Conservation (phyloP, 495 filamentous ascomycete genomes). For the Xylaria flabelliformis region DNA sequence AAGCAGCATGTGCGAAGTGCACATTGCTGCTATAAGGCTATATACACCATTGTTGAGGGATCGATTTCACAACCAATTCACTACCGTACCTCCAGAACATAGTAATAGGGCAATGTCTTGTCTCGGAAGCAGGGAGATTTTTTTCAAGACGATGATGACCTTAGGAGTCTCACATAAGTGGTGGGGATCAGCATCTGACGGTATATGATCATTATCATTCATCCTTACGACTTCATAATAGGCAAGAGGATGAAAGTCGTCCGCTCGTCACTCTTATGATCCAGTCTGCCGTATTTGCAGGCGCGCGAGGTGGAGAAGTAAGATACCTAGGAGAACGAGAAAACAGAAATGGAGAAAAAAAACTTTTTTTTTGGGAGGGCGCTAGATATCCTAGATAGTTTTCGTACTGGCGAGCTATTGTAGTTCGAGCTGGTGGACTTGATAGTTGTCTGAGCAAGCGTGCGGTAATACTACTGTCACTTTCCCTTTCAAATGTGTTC, state of each 20-base stretch:
- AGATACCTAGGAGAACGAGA: slow-evolving; percentile 9
- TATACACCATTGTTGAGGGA: not conserved
- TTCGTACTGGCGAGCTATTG: slow-evolving; percentile 32
- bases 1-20: slow-evolving; percentile 8
- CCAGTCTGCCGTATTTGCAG: not conserved
- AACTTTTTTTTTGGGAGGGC: slow-evolving; percentile 30
- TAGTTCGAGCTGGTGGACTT: slow-evolving; percentile 33
- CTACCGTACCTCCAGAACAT: not conserved
- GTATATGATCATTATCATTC: slow-evolving; percentile 1
- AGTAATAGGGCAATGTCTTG: slow-evolving; percentile 9
- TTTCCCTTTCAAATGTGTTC: slow-evolving; percentile 32
- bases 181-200: not conserved
- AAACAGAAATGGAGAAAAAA: slow-evolving; percentile 30
- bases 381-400: slow-evolving; percentile 36
- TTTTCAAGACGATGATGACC: not conserved
- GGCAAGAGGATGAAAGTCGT: not conserved
- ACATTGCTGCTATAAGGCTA: slow-evolving; percentile 3
- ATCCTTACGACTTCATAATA: slow-evolving; percentile 9
- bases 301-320: not conserved
- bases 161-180: not conserved
- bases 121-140: not conserved
- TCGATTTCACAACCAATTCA: not conserved
- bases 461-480: slow-evolving; percentile 30
- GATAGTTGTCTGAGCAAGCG: slow-evolving; percentile 42
- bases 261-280: not conserved